These are phyloP conservation scores for Plantago ovata DNA, from an alignment of 257 asterid genomes.

Conservation along the genomic window DNA sequence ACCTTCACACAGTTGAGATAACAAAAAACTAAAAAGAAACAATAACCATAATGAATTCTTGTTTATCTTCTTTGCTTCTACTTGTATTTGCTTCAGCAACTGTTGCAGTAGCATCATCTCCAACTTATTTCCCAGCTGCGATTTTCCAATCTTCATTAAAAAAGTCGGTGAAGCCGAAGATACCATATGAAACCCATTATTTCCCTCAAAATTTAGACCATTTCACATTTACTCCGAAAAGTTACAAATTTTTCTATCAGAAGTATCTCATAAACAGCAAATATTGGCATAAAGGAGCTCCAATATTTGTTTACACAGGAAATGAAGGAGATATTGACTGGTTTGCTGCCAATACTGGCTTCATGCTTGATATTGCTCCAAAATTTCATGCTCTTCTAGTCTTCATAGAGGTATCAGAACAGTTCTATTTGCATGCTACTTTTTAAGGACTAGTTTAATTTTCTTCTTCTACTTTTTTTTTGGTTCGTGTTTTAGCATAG, in stretches of 20 bases:
- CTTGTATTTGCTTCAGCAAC: conserved; percentile 22
- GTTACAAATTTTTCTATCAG: conserved; percentile 57
- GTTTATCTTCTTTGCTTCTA: conserved; percentile 27
- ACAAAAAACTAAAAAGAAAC: too few relatives aligned
- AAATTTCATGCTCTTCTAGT: conserved; percentile 59
- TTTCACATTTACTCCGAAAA: conserved; percentile 54
- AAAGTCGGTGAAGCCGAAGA: conserved; percentile 33
- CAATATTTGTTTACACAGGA: conserved; percentile 73
- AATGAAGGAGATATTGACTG: conserved; percentile 83
- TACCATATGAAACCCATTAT: conserved; percentile 47
- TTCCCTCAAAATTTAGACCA: conserved; percentile 75
- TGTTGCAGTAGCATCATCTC: conserved; percentile 27
- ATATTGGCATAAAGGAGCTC: conserved; percentile 56
- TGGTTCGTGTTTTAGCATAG: conserved; percentile 47
- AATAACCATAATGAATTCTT: conserved; percentile 24
- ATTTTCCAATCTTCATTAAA: conserved; percentile 37
- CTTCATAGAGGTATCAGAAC: conserved; percentile 55
- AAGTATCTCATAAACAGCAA: conserved; percentile 62
- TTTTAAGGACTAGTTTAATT: neutral
- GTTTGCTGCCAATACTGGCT: conserved; percentile 81
- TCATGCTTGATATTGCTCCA: conserved; percentile 72
- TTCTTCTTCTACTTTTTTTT: too few relatives aligned
- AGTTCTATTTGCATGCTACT: neutral
- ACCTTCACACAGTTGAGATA: conserved; percentile 7
- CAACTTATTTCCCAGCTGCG: conserved; percentile 44